Conservation (phyloP, 1,284 basidiomycete species). For the Sphaerobolus stellatus region DNA sequence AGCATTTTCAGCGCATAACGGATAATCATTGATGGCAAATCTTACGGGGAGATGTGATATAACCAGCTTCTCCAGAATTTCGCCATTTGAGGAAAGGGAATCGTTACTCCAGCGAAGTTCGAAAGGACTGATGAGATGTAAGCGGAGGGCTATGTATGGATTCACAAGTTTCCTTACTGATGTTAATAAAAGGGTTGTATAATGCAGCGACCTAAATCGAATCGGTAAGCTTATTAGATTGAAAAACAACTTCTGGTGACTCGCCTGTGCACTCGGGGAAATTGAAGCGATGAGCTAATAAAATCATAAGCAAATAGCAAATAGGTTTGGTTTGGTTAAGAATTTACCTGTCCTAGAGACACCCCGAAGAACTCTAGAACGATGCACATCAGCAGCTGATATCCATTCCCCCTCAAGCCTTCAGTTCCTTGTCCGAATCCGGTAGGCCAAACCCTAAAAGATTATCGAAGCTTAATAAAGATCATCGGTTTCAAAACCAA, state of each 20-base stretch:
- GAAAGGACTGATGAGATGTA: slow-evolving; percentile 42
- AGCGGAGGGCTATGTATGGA: neutral
- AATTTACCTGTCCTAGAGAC: slow-evolving; percentile 63
- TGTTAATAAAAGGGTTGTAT: slow-evolving; percentile 75
- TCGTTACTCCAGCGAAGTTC: slow-evolving; percentile 80
- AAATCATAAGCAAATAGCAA: neutral
- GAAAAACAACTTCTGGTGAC: slow-evolving; percentile 1
- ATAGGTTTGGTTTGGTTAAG: neutral
- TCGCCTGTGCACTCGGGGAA: no score
- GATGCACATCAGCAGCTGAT: slow-evolving; percentile 69
- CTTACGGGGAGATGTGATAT: slow-evolving; percentile 57
- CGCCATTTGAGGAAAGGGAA: slow-evolving; percentile 67
- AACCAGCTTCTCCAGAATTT: slow-evolving; percentile 78
- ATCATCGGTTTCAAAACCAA: neutral
- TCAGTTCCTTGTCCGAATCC: slow-evolving; percentile 66
- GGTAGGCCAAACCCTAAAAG: slow-evolving; percentile 60
- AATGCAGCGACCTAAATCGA: slow-evolving; percentile 68
- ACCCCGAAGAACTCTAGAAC: slow-evolving; percentile 79
- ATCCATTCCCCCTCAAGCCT: slow-evolving; percentile 67
- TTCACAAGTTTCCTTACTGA: slow-evolving; percentile 27
- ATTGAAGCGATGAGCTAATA: no score
- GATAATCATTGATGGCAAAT: neutral
- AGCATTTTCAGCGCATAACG: neutral
- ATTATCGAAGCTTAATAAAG: slow-evolving; percentile 22
- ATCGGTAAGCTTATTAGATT: neutral